Evolutionary conservation across 106 monocot genomes (phyloP), one percentile per base, ranked within the genome.

Genomic region (Dendrobium huoshanense): DNA sequence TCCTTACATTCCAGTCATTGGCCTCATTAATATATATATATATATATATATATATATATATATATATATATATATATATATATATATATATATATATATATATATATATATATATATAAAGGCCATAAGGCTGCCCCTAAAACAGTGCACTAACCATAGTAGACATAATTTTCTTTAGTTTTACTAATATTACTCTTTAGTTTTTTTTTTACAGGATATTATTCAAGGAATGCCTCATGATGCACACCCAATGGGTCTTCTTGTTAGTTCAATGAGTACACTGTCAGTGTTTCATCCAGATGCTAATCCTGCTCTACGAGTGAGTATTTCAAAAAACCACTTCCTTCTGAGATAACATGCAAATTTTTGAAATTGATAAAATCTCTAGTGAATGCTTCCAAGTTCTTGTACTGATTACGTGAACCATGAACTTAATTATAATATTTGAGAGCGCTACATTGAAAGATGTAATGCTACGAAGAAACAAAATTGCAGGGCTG

Each of bases 221-320:
- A 92, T 97, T 61, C 96, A 97, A 72, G 78, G 83, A 83, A 97
- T 97, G 96, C 94, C 94, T 79, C 96, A 97, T 92, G 96, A 97
- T 85, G 90, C 96, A 67, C 96, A 97, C 67, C 96, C 96, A n/a
- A 97, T 97, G 96, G 96, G 96, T 77, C 90, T 94, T 47, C 89
- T 97, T 85, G 94, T 94, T 40, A 92, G 92, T 81, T 88, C 92
- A 37, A 90, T 94, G 96, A 97, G 96, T 84, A 89, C 96, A 31
- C 92, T 97, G 67, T 97, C 96, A 73, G 94, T 97, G 74, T 97
- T 90, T 80, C 96, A 97, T 90, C 96, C 96, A 65, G 96, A 97
- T 89, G 96, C 96, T 77, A 97, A 97, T 77, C 96, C 94, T 87
- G 96, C 94, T 77, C 94, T 97, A 24, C 89, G 89, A 79, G 96